Evolutionary conservation across 495 filamentous ascomycete species (phyloP).

Genomic region (Cetradonia linearis): DNA sequence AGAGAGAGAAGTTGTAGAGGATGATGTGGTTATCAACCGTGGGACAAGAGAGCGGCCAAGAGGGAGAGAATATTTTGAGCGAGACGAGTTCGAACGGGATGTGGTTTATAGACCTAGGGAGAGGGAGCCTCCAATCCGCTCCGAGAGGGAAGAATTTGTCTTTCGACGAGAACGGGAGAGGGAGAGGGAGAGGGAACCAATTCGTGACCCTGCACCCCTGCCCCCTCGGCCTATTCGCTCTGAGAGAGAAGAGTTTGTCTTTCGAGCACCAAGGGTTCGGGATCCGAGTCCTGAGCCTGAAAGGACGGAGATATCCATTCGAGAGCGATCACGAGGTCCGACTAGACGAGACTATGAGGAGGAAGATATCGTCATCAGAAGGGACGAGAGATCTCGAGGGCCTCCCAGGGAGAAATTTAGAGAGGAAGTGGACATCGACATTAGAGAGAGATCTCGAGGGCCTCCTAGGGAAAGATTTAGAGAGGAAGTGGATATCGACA

Average conservation of each 20-base stretch:
- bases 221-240: slow-evolving; percentile 15
- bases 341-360: slow-evolving; percentile 24
- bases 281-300: slow-evolving; percentile 24
- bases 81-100: slow-evolving; percentile 23
- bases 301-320: slow-evolving; percentile 29
- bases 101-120: slow-evolving; percentile 20
- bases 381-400: slow-evolving; percentile 22
- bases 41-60: slow-evolving; percentile 15
- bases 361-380: slow-evolving; percentile 28
- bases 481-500: slow-evolving; percentile 26
- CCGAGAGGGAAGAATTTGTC: slow-evolving; percentile 23
- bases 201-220: slow-evolving; percentile 12
- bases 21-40: slow-evolving; percentile 20
- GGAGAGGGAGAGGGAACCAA: slow-evolving; percentile 11
- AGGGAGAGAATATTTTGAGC: slow-evolving; percentile 19
- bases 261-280: slow-evolving; percentile 17
- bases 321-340: slow-evolving; percentile 19
- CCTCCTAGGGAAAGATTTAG: slow-evolving; percentile 19
- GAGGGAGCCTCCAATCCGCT: slow-evolving; percentile 14
- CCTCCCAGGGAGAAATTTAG: slow-evolving; percentile 18
- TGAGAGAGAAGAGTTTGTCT: slow-evolving; percentile 24
- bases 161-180: slow-evolving; percentile 17
- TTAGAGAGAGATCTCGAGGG: slow-evolving; percentile 24
- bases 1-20: slow-evolving; percentile 21
- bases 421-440: slow-evolving; percentile 25